Evolutionary conservation across 2,329 filamentous ascomycete species (phyloP), one percentile per base, ranked within the genome.

Genomic region (Ophiostoma ulmi): DNA sequence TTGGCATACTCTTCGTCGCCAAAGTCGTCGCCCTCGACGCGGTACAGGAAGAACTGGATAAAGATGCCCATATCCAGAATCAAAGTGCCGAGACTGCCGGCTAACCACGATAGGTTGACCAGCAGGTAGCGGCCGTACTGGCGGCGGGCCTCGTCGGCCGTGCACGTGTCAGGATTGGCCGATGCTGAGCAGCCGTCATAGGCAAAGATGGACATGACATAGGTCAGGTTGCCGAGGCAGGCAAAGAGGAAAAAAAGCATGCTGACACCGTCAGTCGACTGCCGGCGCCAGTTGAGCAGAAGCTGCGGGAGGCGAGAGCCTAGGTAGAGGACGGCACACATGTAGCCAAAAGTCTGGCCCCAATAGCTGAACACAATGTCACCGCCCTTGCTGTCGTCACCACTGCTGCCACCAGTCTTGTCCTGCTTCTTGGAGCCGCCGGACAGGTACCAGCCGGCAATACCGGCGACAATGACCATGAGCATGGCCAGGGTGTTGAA

Each of bases 201-300:
- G 0, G 93, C 94, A 74, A 98, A 85, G 75, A 99, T 98, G 52
- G 90, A 94, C 52, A 97, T 82, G 22, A 97, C 94, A 77, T 96
- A 98, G 0, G 94, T 97, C 74, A 97, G 80, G 78, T 99, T 99
- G 1, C 95, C 95, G 6, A 98, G 87, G 78, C 94, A 98, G 5
- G 95, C 95, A 78, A 99, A 98, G 31, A 98, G 83, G 82, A 98
- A 98, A 81, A 98, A 99, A 13, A 98, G 85, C 81, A 97, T 89
- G 74, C 91, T 94, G 26, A 99, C 90, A 3, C 95, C 95, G 70
- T 98, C 94, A 0, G 94, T 97, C 63, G 90, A 94, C 81, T 97
- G 97, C 73, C 95, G 90, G 26, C 92, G 88, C 82, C 92, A 97
- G 80, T 98, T 99, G 69, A 98, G 87, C 8, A 97, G 84, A 1